Conservation (phyloP, 345 rosid genomes). For the Jatropha curcas region DNA sequence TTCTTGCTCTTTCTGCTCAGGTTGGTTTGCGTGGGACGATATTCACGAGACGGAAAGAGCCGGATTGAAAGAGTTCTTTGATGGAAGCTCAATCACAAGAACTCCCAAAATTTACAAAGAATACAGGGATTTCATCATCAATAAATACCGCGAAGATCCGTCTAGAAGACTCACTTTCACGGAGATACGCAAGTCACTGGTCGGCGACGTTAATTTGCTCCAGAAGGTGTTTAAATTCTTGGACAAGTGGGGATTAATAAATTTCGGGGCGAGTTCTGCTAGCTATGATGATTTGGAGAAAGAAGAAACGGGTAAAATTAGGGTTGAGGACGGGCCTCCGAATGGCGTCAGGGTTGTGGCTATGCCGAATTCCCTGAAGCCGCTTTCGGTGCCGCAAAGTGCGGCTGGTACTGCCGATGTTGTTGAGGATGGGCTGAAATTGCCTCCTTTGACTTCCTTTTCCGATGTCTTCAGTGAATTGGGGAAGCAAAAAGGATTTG, state of each 20-base stretch:
- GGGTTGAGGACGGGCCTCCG: conserved; percentile 68
- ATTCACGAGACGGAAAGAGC: conserved; percentile 83
- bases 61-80: conserved; percentile 76
- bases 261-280: conserved; percentile 40
- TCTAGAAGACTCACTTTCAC: conserved; percentile 71
- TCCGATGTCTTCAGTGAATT: conserved; percentile 59
- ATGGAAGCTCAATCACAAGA: conserved; percentile 76
- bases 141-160: conserved; percentile 80
- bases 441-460: conserved; percentile 74
- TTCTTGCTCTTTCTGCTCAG: conserved; percentile 23
- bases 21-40: conserved; percentile 94
- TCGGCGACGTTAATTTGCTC: conserved; percentile 82
- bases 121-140: conserved; percentile 88
- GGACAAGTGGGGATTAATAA: conserved; percentile 77
- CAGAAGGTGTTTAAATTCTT: conserved; percentile 70
- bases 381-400: conserved; percentile 41
- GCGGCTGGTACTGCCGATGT: conserved; percentile 21
- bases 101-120: conserved; percentile 93
- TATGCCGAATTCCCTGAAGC: conserved; percentile 63
- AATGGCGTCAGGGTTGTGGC: conserved; percentile 75
- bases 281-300: conserved; percentile 28
- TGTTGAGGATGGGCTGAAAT: conserved; percentile 36
- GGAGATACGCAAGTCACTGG: conserved; percentile 66
- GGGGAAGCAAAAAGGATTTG: conserved; percentile 35
- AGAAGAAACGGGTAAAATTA: conserved; percentile 31